Evolutionary conservation across 345 rosid species (phyloP), one percentile per base, ranked within the genome.

Genomic region (Salix exigua): DNA sequence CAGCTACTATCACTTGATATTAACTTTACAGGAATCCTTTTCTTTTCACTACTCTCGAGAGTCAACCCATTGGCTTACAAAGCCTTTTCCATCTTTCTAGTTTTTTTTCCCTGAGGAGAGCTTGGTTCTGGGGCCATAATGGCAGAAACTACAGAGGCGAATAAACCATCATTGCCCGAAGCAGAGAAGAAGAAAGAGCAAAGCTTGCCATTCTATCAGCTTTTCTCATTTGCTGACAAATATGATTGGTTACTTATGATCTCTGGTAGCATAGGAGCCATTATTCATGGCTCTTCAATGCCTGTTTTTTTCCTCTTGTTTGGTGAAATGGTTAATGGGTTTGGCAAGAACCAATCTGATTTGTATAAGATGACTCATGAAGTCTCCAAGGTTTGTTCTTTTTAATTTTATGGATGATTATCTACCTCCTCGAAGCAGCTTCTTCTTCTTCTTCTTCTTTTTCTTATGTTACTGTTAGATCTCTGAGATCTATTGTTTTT

Each of bases 271-370:
- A 5, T 91, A 6, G 99, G 99, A 51, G 98, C 99, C 76, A 83
- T 96, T 26, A 72, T 96, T 73, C 99, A 96, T 74, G 99, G 99
- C 75, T 92, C 99, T 51, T 88, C 99, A 31, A 94, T 93, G 99
- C 99, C 98, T 70, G 91, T 93, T 76, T 96, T 96, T 83, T 96
- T 96, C 89, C 86, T 96, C 66, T 87, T 96, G 2, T 96, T 96
- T 74, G 99, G 99, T 65, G 88, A 96, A 87, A 96, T 96, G 99
- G 97, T 96, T 66, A 96, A 96, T 81, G 99, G 99, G 16, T 96
- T 96, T 77, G 99, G 99, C 50, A 88, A 93, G 84, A 96, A 96
- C 85, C 99, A 96, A 79, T 82, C 90, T 81, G 95, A 96, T 88
- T 87, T 96, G 80, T 77, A 82, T 62, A 92, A 90, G 75, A 92